A percentile compares a stretch with the other conserved stretches of the same genome.
phyloP scores from a whole-genome alignment of 805 yeast species.

The Candida coquimbonensis region DNA sequence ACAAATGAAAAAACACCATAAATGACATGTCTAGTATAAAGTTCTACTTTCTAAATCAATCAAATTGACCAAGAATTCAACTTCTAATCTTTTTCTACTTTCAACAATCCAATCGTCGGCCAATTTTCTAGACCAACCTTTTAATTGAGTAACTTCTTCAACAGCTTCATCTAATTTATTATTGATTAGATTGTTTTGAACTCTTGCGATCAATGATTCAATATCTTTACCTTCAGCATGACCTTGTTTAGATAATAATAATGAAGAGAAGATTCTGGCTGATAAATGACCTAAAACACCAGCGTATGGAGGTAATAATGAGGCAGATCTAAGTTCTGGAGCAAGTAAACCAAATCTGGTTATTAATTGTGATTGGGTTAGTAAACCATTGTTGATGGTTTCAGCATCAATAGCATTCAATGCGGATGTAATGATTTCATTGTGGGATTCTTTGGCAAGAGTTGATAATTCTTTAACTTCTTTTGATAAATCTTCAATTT shows the following conservation, averaged over 20 bases:
- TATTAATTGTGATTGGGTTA: conserved; percentile 29
- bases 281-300: conserved; percentile 90
- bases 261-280: conserved; percentile 67
- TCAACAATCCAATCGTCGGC: conserved; percentile 90
- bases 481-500: conserved; percentile 28
- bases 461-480: conserved; percentile 18
- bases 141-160: conserved; percentile 81
- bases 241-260: conserved; percentile 75
- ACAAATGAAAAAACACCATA: neutral
- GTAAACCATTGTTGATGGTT: conserved; percentile 45
- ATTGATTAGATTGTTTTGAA: conserved; percentile 63
- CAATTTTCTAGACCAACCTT: conserved; percentile 88
- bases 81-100: conserved; percentile 84
- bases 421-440: conserved; percentile 44
- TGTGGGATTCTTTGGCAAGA: conserved; percentile 33
- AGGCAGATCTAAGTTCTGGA: conserved; percentile 83
- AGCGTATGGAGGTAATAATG: conserved; percentile 89
- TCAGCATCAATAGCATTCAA: conserved; percentile 39
- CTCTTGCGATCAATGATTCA: conserved; percentile 84
- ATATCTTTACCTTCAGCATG: conserved; percentile 75
- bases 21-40: conserved; percentile 23
- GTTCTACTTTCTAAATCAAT: conserved; percentile 60
- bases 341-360: conserved; percentile 50
- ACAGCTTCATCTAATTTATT: conserved; percentile 84
- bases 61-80: conserved; percentile 68